phyloP scores from a whole-genome alignment of 768 basidiomycete species.

The Russula compacta region DNA sequence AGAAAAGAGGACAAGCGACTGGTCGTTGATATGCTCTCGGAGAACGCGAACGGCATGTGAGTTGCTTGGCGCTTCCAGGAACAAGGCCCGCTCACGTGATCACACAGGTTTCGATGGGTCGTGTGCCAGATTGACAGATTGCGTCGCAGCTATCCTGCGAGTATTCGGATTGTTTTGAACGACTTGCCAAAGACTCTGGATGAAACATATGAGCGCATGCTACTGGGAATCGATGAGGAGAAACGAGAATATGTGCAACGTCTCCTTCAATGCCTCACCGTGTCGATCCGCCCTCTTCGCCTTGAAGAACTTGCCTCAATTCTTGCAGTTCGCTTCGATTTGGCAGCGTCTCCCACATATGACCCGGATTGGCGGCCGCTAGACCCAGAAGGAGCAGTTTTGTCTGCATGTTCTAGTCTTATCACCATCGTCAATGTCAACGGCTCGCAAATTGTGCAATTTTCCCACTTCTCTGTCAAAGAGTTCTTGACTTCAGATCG shows the following conservation, averaged over 20 bases:
- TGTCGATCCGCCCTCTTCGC: neutral
- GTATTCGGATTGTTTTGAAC: neutral
- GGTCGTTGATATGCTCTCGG: neutral
- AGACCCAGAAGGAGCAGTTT: constrained; percentile 1
- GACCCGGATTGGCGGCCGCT: neutral
- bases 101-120: no score
- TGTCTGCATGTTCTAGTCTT: constrained; percentile 2
- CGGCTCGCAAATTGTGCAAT: neutral
- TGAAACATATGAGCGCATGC: neutral
- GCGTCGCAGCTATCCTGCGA: no score
- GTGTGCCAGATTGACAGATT: no score
- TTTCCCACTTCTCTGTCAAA: constrained; percentile 14
- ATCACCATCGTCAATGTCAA: neutral
- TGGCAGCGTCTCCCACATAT: neutral
- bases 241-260: neutral
- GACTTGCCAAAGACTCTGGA: neutral
- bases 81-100: neutral
- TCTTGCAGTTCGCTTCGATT: constrained; percentile 1
- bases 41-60: constrained; percentile 6
- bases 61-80: no score
- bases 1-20: neutral
- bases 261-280: neutral
- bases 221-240: neutral
- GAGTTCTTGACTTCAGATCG: constrained; percentile 8
- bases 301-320: constrained; percentile 4